phyloP scores from a whole-genome alignment of 2,329 filamentous ascomycete species.

The Tolypocladium nubicola region DNA sequence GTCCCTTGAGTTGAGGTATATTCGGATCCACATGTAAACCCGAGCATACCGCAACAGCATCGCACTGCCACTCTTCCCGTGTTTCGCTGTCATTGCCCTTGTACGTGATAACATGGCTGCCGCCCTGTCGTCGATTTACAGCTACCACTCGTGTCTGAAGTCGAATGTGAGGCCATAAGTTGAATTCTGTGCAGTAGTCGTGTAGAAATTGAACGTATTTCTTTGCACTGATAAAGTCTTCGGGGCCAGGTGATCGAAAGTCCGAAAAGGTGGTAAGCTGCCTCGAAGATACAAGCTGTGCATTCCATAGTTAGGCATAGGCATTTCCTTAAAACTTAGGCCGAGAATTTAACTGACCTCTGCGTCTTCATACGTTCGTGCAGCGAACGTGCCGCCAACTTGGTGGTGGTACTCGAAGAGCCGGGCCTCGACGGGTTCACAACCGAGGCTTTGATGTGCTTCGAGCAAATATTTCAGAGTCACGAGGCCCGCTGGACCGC shows the following conservation, averaged over 20 bases:
- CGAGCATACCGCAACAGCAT: constrained; percentile 32
- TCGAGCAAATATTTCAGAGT: constrained; percentile 24
- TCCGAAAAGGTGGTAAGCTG: constrained; percentile 38
- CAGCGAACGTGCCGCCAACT: constrained; percentile 31
- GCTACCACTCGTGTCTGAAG: constrained; percentile 18
- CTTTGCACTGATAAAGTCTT: constrained; percentile 28
- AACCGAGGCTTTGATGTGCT: constrained; percentile 18
- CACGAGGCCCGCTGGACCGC: constrained; percentile 24
- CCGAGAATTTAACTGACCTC: constrained; percentile 15
- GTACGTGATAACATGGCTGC: constrained; percentile 4
- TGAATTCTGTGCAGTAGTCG: constrained; percentile 26
- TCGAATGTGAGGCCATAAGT: constrained; percentile 24
- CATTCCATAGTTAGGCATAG: not conserved
- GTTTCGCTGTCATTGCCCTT: not conserved
- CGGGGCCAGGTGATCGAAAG: constrained; percentile 23
- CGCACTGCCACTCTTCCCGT: constrained; percentile 20
- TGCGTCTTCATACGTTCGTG: constrained; percentile 31
- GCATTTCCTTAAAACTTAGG: no score
- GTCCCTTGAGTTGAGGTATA: constrained; percentile 24
- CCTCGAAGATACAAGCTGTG: constrained; percentile 31
- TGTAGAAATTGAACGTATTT: constrained; percentile 29
- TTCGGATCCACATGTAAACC: constrained; percentile 28
- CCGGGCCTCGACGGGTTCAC: constrained; percentile 23
- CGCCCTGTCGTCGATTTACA: constrained; percentile 7
- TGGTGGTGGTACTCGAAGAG: constrained; percentile 29